Base-by-base conservation (phyloP, 768 basidiomycete genomes). In the Boletus reticulatus region DNA sequence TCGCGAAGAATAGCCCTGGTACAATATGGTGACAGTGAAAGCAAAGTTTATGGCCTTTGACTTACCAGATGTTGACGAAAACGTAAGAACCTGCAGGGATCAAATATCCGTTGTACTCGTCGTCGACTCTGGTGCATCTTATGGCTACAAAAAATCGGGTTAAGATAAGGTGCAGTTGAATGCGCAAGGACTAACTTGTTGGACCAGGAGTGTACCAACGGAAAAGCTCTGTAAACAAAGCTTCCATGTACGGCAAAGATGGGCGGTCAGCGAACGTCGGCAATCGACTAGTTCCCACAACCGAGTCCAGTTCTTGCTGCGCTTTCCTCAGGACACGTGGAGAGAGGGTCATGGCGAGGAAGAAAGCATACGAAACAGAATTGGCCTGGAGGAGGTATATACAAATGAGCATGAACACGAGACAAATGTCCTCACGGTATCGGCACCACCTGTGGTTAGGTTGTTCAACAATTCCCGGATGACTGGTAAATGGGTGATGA, bases 281-380 rank as follows among this genome's bases (percentile, higher is more conserved):
- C 34, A 71, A 42, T 36, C 55, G 58, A 12, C 58, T 49, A 10
- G 43, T 22, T 19, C 72, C 72, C 11, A 72, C 58, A 0, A 72
- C 61, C 0, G 50, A n/a, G 36, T 68, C 70, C 8, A 73, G 48
- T 46, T 72, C 71, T 39, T 55, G 58, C 47, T 67, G 70, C 0
- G 63, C 70, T 41, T 59, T 68, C 47, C 56, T 59, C 61, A 65
- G 55, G 17, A 66, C 62, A 6, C 43, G 56, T 11, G 72, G 71
- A 39, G 60, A 56, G 41, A 67, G 61, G 29, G 60, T 57, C 70
- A 72, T 71, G 5, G 66, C 71, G 11, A 70, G 65, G 19, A 52
- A 58, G 45, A 64, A 64, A 9, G 57, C 58, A 37, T 56, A 64
- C 4, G 55, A 29, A 11, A 56, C 47, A 3, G 65, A 64, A 13